Evolutionary conservation across 2,329 filamentous ascomycete species (phyloP).

Genomic region (Grosmannia penicillata): DNA sequence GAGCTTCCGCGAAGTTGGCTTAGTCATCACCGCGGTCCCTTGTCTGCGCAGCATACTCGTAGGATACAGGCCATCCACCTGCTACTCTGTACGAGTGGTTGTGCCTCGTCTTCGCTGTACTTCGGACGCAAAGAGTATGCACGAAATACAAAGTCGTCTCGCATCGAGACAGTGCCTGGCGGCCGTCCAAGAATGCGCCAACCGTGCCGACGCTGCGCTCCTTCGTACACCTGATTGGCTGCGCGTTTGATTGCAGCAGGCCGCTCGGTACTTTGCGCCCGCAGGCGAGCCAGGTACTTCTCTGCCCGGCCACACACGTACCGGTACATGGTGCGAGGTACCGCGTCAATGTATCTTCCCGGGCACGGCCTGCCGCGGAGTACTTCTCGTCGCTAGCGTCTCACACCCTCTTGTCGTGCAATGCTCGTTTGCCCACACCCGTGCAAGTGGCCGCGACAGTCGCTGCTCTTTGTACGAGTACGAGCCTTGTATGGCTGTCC

Average conservation of each 20-base stretch:
- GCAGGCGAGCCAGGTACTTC: slow-evolving; percentile 15
- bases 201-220: not conserved
- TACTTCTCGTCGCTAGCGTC: not conserved
- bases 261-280: slow-evolving; percentile 15
- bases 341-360: slow-evolving; percentile 8
- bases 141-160: too few relatives aligned
- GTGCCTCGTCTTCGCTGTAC: not conserved
- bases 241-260: slow-evolving; percentile 1
- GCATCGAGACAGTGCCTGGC: not conserved
- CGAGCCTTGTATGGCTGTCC: too few relatives aligned
- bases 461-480: too few relatives aligned
- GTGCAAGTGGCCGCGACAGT: too few relatives aligned
- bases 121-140: too few relatives aligned
- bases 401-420: not conserved
- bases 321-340: slow-evolving; percentile 17
- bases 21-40: not conserved
- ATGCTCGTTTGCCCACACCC: too few relatives aligned
- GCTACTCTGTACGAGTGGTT: not conserved
- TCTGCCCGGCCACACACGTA: slow-evolving; percentile 14
- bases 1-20: too few relatives aligned
- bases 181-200: not conserved
- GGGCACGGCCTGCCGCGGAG: not conserved
- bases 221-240: slow-evolving; percentile 1
- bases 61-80: too few relatives aligned
- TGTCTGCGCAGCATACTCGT: not conserved